These are phyloP conservation scores for Fraxinus floribunda DNA, from an alignment of 305 asterid genomes.

Conservation along the genomic window DNA sequence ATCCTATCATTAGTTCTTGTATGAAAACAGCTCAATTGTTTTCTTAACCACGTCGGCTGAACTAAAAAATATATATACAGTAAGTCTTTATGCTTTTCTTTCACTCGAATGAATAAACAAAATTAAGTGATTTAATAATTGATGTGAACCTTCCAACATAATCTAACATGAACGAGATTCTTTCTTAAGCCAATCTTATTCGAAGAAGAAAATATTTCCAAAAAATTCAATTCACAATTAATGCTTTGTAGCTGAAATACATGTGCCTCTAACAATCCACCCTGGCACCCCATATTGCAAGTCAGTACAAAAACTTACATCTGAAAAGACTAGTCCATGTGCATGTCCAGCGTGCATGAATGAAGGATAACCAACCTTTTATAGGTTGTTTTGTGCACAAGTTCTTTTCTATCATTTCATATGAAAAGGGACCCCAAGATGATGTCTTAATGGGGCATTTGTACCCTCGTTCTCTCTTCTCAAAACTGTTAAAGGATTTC, in stretches of 20 bases:
- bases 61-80: not conserved
- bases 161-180: not conserved
- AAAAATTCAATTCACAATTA: not conserved
- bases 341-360: constrained; percentile 24
- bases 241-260: not conserved
- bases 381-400: constrained; percentile 21
- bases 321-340: constrained; percentile 18
- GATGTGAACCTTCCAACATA: not conserved
- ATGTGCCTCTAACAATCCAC: not conserved
- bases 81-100: not conserved
- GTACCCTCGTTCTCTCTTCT: constrained; percentile 19
- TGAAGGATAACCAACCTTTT: constrained; percentile 21
- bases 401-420: constrained; percentile 36
- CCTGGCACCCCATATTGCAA: not conserved
- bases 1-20: not conserved
- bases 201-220: not conserved
- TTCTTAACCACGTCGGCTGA: not conserved
- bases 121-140: not conserved
- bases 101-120: not conserved
- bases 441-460: constrained; percentile 32
- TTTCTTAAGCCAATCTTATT: not conserved
- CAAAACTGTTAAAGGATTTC: constrained; percentile 8
- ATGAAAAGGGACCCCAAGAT: constrained; percentile 28
- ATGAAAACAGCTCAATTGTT: not conserved
- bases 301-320: constrained; percentile 7